These are phyloP conservation scores for Trichosporon sp. DNA, from an alignment of 1,284 basidiomycete genomes.

Conservation along the genomic window DNA sequence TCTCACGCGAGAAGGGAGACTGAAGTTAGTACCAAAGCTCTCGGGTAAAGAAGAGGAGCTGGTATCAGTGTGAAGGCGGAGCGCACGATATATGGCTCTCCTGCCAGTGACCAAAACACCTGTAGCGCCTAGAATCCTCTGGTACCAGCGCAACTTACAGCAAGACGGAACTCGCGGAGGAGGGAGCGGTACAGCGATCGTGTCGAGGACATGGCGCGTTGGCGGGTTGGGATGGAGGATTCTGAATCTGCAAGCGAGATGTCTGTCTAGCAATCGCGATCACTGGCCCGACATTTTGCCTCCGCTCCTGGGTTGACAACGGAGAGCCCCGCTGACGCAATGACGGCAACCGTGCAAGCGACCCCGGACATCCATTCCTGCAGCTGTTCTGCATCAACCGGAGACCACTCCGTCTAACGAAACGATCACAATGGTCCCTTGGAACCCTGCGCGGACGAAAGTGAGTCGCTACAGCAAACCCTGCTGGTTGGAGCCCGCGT, in stretches of 20 bases:
- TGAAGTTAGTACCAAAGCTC: not conserved
- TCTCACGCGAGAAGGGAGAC: conserved; percentile 60
- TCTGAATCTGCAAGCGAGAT: not conserved
- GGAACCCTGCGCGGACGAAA: conserved; percentile 47
- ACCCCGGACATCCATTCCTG: not conserved
- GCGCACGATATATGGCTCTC: no score
- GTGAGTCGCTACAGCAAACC: conserved; percentile 22
- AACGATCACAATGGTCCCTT: conserved; percentile 42
- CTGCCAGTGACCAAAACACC: no score
- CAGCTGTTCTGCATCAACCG: not conserved
- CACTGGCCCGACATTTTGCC: conserved; percentile 25
- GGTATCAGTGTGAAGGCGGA: no score
- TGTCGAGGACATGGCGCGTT: conserved; percentile 24
- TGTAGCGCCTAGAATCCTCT: no score
- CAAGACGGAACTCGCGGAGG: conserved; percentile 51
- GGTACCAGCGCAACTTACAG: conserved; percentile 41
- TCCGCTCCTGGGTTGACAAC: conserved; percentile 16
- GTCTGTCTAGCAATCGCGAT: not conserved
- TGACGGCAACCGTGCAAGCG: not conserved
- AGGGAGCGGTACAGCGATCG: conserved; percentile 53
- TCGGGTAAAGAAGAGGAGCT: no score
- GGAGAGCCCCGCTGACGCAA: not conserved
- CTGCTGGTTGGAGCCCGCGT: no score
- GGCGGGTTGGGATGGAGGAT: not conserved
- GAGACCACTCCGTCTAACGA: not conserved